A percentile compares a stretch with the other conserved stretches of the same genome.
These are phyloP conservation scores for Leccinum subtestaceum DNA, from an alignment of 768 basidiomycete species.

Conservation along the genomic window DNA sequence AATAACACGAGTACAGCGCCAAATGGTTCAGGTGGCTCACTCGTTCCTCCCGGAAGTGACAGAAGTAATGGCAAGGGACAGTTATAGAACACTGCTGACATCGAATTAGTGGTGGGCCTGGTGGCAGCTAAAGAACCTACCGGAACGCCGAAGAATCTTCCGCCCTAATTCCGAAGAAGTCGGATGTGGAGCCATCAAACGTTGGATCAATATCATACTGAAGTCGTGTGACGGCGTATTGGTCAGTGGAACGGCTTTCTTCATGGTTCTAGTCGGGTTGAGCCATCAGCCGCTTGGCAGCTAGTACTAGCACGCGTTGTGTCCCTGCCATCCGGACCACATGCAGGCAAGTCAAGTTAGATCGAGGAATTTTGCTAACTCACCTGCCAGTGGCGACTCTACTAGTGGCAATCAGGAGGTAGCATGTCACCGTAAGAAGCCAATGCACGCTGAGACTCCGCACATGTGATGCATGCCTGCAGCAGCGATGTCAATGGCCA, in stretches of 20 bases:
- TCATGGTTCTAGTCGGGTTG: not conserved
- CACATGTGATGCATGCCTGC: not conserved
- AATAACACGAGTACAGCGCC: not conserved
- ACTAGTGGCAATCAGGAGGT: not conserved
- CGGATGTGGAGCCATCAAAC: not conserved
- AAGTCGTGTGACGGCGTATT: not conserved
- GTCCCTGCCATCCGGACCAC: no score
- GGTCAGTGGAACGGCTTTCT: not conserved
- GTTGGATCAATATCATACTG: not conserved
- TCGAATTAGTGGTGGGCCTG: not conserved
- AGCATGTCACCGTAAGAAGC: not conserved
- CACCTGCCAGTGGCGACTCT: not conserved
- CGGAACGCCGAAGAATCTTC: not conserved
- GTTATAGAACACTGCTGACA: not conserved
- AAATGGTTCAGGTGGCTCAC: not conserved
- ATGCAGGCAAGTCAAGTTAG: not conserved
- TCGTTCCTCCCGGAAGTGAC: not conserved
- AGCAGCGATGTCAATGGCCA: not conserved
- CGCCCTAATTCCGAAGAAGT: not conserved
- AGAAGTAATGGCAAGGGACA: not conserved
- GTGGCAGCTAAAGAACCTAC: not conserved
- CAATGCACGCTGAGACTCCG: not conserved
- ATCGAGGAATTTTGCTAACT: not conserved
- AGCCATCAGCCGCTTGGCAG: not conserved
- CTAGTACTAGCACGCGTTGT: not conserved